Evolutionary conservation across 2,329 filamentous ascomycete genomes (phyloP).

Genomic region (Kalmusia sp.): DNA sequence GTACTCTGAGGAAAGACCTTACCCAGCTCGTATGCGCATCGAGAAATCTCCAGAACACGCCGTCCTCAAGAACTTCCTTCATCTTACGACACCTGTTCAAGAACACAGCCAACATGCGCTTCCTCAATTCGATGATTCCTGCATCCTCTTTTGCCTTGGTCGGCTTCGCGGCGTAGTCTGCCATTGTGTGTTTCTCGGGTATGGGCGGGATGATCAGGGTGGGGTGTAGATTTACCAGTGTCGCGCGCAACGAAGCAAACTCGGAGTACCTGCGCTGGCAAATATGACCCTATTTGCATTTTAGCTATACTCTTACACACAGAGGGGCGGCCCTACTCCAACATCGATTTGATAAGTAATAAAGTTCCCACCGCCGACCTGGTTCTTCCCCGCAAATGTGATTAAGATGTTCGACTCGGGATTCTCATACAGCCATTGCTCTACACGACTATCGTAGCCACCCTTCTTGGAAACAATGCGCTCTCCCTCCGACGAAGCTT

Average conservation of each 20-base stretch:
- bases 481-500: constrained; percentile 49
- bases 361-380: constrained; percentile 88
- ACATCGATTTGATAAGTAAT: constrained; percentile 98
- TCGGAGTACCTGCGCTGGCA: constrained; percentile 95
- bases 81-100: constrained; percentile 91
- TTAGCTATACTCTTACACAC: constrained; percentile 19
- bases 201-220: constrained; percentile 96
- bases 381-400: constrained; percentile 92
- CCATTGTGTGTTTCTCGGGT: constrained; percentile 98
- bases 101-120: constrained; percentile 96
- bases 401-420: constrained; percentile 90
- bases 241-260: constrained; percentile 88
- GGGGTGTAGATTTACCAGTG: constrained; percentile 88
- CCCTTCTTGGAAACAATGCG: constrained; percentile 71
- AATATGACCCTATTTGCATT: constrained; percentile 91
- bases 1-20: constrained; percentile 38
- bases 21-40: constrained; percentile 99
- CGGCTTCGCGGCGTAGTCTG: constrained; percentile 96
- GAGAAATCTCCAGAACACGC: constrained; percentile 96
- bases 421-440: constrained; percentile 97
- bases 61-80: constrained; percentile 89
- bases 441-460: constrained; percentile 92
- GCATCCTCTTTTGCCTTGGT: constrained; percentile 98
- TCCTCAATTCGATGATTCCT: constrained; percentile 93
- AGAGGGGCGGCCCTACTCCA: constrained; percentile 66